Evolutionary conservation across 208 protist species (phyloP).

Genomic region (Acanthamoeba sp.): DNA sequence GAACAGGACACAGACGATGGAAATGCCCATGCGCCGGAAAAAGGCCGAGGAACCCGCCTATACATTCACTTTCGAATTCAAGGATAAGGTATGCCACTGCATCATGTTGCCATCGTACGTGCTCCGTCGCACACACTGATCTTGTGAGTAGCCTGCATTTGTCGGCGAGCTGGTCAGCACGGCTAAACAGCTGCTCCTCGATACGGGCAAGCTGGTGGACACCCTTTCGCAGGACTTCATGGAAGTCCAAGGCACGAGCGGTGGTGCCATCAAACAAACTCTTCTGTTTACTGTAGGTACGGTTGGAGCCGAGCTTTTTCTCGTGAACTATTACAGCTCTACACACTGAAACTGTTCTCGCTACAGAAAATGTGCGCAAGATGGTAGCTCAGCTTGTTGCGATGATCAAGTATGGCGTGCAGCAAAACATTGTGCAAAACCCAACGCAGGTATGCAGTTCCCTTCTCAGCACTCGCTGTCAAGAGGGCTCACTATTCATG

Average conservation of each 20-base stretch:
- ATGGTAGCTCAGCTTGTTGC: constrained; percentile 4
- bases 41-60: constrained; percentile 19
- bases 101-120: too few relatives aligned
- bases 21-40: constrained; percentile 6
- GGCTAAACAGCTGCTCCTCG: constrained; percentile 39
- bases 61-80: constrained; percentile 57
- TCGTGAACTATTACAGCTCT: neutral
- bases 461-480: neutral
- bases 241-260: neutral
- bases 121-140: too few relatives aligned
- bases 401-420: constrained; percentile 56
- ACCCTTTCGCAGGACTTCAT: constrained; percentile 36
- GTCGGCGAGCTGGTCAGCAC: constrained; percentile 1
- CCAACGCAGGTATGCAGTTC: neutral
- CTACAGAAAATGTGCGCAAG: constrained; percentile 43
- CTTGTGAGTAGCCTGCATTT: neutral
- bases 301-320: neutral
- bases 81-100: constrained; percentile 58
- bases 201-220: constrained; percentile 28
- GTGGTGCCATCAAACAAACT: constrained; percentile 55
- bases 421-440: constrained; percentile 52
- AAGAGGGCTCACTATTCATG: neutral
- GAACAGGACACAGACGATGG: neutral
- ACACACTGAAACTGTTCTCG: neutral
- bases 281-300: constrained; percentile 13